A percentile compares a stretch with the other conserved stretches of the same genome.
These are phyloP conservation scores for Anthracocystis panici-leucophaei DNA, from an alignment of 1,284 basidiomycete species.

Conservation along the genomic window DNA sequence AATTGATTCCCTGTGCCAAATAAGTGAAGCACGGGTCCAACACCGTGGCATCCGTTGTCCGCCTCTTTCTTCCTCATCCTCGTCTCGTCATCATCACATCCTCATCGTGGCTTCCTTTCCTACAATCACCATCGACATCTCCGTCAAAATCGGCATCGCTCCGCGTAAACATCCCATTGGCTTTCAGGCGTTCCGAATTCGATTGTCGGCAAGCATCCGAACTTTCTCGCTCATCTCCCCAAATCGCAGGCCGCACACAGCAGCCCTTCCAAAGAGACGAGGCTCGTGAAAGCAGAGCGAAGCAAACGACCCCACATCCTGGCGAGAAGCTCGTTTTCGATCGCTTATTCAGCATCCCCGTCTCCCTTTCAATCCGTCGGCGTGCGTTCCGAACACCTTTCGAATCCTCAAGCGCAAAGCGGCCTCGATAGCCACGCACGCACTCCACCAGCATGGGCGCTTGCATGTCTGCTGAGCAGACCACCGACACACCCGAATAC, in stretches of 20 bases:
- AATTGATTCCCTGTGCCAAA: background rate
- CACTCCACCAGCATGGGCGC: constrained; percentile 40
- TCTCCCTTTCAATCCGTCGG: background rate
- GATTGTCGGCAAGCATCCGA: constrained; percentile 6
- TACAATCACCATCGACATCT: background rate
- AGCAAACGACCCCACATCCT: background rate
- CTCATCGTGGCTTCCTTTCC: background rate
- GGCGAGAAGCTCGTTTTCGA: background rate
- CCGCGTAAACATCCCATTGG: background rate
- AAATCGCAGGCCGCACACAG: background rate
- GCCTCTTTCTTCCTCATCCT: background rate
- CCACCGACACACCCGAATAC: constrained; percentile 47
- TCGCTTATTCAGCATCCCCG: background rate
- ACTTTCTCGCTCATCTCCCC: background rate
- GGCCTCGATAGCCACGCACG: background rate
- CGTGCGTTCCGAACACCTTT: background rate
- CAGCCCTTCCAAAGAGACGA: background rate
- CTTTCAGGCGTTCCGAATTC: background rate
- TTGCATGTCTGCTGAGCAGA: constrained; percentile 45
- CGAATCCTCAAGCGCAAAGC: background rate
- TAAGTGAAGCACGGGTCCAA: background rate
- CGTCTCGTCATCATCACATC: background rate
- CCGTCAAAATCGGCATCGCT: background rate
- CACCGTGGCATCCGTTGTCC: too few species aligned
- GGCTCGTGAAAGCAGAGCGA: background rate